A percentile compares a stretch with the other conserved stretches of the same genome.
These are phyloP conservation scores for Monosporascus sp. DNA, from an alignment of 2,329 filamentous ascomycete species.

Conservation along the genomic window DNA sequence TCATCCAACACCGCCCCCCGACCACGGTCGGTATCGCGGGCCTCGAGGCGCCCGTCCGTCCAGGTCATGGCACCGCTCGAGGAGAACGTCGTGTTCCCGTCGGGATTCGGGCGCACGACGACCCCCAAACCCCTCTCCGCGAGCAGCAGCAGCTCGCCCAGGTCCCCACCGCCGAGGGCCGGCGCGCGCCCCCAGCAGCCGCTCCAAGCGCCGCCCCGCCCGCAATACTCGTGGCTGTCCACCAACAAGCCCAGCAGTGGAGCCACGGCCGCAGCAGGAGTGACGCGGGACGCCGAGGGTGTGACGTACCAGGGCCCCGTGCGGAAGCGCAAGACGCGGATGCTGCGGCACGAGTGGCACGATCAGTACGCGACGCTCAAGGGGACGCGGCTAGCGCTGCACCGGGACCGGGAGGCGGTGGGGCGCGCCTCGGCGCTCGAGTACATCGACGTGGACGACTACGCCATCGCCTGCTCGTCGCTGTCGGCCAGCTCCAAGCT, in stretches of 20 bases:
- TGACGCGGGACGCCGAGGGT: slow-evolving; percentile 39
- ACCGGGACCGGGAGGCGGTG: slow-evolving; percentile 49
- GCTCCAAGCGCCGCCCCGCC: slow-evolving; percentile 48
- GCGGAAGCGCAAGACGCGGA: slow-evolving; percentile 86
- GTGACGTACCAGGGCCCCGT: slow-evolving; percentile 78
- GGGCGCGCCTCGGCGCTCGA: slow-evolving; percentile 56
- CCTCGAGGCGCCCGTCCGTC: slow-evolving; percentile 64
- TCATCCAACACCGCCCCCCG: slow-evolving; percentile 15
- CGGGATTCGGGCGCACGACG: slow-evolving; percentile 29
- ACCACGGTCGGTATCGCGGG: slow-evolving; percentile 46
- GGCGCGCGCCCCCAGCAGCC: slow-evolving; percentile 31
- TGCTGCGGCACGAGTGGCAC: slow-evolving; percentile 90
- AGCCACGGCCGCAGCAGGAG: slow-evolving; percentile 17
- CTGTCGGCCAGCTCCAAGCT: slow-evolving; percentile 74
- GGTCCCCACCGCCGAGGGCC: slow-evolving; percentile 28
- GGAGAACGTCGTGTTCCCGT: slow-evolving; percentile 48
- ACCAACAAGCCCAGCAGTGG: slow-evolving; percentile 28
- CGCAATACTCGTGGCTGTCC: slow-evolving; percentile 52
- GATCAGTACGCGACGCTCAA: slow-evolving; percentile 86
- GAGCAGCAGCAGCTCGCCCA: slow-evolving; percentile 24
- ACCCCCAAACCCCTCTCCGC: slow-evolving; percentile 31
- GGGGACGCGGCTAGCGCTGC: slow-evolving; percentile 69
- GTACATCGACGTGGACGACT: slow-evolving; percentile 83
- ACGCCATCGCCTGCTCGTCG: slow-evolving; percentile 78
- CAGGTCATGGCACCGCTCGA: slow-evolving; percentile 63